phyloP scores from a whole-genome alignment of 495 filamentous ascomycete genomes.

The Amorphotheca resinae region DNA sequence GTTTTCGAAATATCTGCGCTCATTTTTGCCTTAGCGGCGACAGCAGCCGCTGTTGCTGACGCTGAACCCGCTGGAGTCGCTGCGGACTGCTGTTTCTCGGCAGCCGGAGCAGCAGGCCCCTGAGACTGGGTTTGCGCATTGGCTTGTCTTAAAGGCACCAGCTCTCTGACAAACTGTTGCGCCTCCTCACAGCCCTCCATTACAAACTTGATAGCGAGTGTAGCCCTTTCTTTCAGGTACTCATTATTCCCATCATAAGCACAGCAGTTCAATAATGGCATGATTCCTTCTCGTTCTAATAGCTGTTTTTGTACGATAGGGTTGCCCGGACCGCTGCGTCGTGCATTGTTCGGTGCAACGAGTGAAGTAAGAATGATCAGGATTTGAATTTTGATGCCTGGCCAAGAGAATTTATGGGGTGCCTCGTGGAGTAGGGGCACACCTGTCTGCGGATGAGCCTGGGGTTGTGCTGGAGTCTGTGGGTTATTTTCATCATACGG shows the following conservation, averaged over 20 bases:
- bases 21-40: not conserved
- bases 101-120: not conserved
- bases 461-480: conserved; percentile 17
- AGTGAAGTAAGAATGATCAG: conserved; percentile 77
- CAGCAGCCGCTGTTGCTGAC: too few relatives aligned
- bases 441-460: conserved; percentile 29
- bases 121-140: conserved; percentile 10
- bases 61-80: too few relatives aligned
- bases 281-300: conserved; percentile 65
- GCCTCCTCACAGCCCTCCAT: conserved; percentile 77
- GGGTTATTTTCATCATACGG: conserved; percentile 36
- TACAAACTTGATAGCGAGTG: conserved; percentile 80
- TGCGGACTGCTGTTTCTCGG: too few relatives aligned
- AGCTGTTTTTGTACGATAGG: conserved; percentile 76
- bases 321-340: conserved; percentile 34
- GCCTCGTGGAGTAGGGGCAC: conserved; percentile 57
- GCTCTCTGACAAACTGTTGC: conserved; percentile 55
- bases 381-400: conserved; percentile 83
- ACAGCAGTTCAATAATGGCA: conserved; percentile 76
- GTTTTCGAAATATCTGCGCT: not conserved
- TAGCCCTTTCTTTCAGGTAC: conserved; percentile 81
- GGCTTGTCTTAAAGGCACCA: conserved; percentile 28
- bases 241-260: conserved; percentile 78
- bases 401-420: conserved; percentile 83
- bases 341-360: conserved; percentile 38